phyloP scores from a whole-genome alignment of 345 rosid species.

The Abelmoschus esculentus region DNA sequence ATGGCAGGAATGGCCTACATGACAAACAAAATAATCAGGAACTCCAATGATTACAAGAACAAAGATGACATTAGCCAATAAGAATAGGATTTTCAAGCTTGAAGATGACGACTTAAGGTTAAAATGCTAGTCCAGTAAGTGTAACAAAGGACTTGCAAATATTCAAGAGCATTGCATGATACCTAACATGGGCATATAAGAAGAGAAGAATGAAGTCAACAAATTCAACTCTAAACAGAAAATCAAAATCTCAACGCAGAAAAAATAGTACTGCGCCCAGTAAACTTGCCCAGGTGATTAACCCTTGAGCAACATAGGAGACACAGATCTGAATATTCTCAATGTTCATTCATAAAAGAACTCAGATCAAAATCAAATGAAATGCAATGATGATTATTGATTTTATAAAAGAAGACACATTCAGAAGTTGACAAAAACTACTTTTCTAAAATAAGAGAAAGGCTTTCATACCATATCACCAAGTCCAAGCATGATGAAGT shows the following conservation, averaged over 20 bases:
- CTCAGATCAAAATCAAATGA: background rate
- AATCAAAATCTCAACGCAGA: background rate
- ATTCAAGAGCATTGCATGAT: background rate
- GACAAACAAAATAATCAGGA: slow-evolving; percentile 3
- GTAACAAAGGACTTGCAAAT: background rate
- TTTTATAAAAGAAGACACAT: background rate
- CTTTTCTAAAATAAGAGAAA: background rate
- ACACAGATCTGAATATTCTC: background rate
- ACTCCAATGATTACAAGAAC: background rate
- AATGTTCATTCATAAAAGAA: background rate
- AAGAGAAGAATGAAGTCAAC: background rate
- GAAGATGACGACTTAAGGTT: background rate
- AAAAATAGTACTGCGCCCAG: background rate
- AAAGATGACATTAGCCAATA: background rate
- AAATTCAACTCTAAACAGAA: background rate
- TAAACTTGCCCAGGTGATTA: background rate
- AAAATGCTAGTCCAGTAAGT: background rate
- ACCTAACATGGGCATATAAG: background rate
- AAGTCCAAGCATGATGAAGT: slow-evolving; percentile 98
- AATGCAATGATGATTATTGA: background rate
- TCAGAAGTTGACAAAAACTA: background rate
- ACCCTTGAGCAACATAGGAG: background rate
- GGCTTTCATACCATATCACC: slow-evolving; percentile 84
- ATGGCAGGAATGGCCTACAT: slow-evolving; percentile 89
- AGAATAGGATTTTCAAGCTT: background rate